These are phyloP conservation scores for Primulina huaijiensis DNA, from an alignment of 257 asterid genomes.

Conservation along the genomic window DNA sequence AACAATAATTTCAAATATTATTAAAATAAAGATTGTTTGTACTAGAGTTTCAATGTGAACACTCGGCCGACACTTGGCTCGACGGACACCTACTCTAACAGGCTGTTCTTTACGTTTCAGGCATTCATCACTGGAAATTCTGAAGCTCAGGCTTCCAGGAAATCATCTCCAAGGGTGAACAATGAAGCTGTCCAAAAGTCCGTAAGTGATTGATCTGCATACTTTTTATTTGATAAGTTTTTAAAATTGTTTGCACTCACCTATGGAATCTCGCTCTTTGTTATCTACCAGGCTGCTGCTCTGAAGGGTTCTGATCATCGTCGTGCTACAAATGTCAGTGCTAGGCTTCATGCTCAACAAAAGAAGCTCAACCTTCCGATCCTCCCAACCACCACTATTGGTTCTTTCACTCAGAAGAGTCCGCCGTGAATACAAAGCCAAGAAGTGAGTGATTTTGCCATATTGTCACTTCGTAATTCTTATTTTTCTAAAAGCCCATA, in stretches of 20 bases:
- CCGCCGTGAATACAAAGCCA: conserved; percentile 97
- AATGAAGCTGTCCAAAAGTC: conserved; percentile 96
- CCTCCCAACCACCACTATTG: conserved; percentile 97
- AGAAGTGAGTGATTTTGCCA: conserved; percentile 50
- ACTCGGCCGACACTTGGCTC: too few relatives aligned
- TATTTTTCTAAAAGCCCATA: background rate
- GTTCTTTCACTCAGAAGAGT: conserved; percentile 98
- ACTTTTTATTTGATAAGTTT: background rate
- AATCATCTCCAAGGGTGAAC: conserved; percentile 86
- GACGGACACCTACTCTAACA: too few relatives aligned
- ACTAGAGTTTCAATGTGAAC: too few relatives aligned
- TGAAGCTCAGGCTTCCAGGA: conserved; percentile 92
- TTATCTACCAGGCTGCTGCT: conserved; percentile 55
- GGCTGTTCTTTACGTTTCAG: conserved; percentile 35
- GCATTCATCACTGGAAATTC: conserved; percentile 79
- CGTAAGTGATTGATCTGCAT: conserved; percentile 51
- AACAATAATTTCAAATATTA: too few relatives aligned
- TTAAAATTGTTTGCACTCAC: background rate
- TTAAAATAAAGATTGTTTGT: too few relatives aligned
- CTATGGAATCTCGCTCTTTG: background rate
- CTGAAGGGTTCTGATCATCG: conserved; percentile 95
- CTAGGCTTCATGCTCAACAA: conserved; percentile 96
- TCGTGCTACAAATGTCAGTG: conserved; percentile 86
- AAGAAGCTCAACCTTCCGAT: conserved; percentile 95
- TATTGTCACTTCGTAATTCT: background rate